Evolutionary conservation across 2,329 filamentous ascomycete species (phyloP), one percentile per base, ranked within the genome.

Genomic region (Epichloe sp.): DNA sequence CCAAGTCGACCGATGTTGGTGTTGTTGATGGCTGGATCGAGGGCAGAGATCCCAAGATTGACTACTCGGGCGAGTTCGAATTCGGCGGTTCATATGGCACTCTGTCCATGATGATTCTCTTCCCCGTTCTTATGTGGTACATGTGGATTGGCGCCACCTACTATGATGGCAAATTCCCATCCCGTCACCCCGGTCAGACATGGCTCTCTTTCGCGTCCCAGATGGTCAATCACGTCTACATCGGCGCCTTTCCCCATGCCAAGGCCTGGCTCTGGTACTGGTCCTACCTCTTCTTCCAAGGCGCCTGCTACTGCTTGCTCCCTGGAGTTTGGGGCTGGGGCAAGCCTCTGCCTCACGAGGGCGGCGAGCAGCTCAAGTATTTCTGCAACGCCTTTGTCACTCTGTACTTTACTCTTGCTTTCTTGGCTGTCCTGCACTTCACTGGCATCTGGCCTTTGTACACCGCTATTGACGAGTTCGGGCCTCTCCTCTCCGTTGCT

Each of bases 71-170:
- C 56, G 72, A 78, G 56, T 78, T 80, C 59, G 94, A 98, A 65
- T 98, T 97, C 64, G 91, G 91, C 56, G 93, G 93, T 53, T 83
- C 87, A 3, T 65, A 77, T n/a, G 91, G 93, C 51, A 85, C 90
- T 42, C 70, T 78, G 15, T 73, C 79, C 58, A 89, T 96, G 80
- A 97, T 97, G 88, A 77, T 89, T 55, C 81, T 85, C 44, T 98
- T 97, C 69, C 93, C 93, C n/a, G 55, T 83, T 38, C 78, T 98
- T 60, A 97, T 97, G 91, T 96, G 88, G 78, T 97, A 96, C 72
- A 95, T 98, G 90, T 97, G 90, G 90, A 83, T 95, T 67, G 93
- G 93, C 48, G 86, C 91, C 36, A 90, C 84, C 47, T 95, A 91
- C 71, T 98, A 96, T 71, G 74, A 88, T 64, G 91, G 91, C 59